Base-by-base conservation (phyloP, 108 stramenopile species). In the Craspedostauros australis region DNA sequence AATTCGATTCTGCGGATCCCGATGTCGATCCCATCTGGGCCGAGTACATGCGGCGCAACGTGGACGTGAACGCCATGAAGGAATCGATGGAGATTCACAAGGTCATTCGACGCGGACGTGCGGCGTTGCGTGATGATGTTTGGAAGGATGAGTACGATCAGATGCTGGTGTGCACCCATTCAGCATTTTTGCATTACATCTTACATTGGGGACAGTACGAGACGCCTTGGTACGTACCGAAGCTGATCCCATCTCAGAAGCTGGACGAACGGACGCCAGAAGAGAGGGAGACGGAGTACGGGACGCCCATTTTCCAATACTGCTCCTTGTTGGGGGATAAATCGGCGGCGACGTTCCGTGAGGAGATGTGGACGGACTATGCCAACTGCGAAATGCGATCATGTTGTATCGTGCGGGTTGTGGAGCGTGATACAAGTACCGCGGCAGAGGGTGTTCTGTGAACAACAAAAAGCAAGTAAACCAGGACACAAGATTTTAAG, bases 381-480 rank as follows among this genome's bases (percentile, higher is more conserved):
- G 62, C 61, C 14, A 80, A 80, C 55, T 75, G 73, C 45, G 79
- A 80, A 52, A 21, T 75, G 33, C 64, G 79, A 39, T 72, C 79
- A 4, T 60, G 68, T 60, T 68, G 66, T 45, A 24, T 68, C 50
- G 18, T 68, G 50, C n/a, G n/a, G 28, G 23, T 61, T 5, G 7
- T 45, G 8, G 44, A 41, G 3, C 46, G 31, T 45, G 15, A 14
- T 9, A 30, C 34, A 8, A 36, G 12, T 9, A 8, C 12, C 34
- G 12, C 12, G 11, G 34, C 34, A 12, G 34, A 36, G 11, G 9
- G 9, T 9, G 11, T 36, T 36, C 12, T 11, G 9, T 36, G 9
- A 11, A 8, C 9, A 36, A 11, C 11, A 8, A 36, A 11, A 12
- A 8, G 34, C 34, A 12, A 8, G 12, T 12, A 36, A 12, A 12